phyloP scores from a whole-genome alignment of 257 asterid species.

The Petunia axillaris region DNA sequence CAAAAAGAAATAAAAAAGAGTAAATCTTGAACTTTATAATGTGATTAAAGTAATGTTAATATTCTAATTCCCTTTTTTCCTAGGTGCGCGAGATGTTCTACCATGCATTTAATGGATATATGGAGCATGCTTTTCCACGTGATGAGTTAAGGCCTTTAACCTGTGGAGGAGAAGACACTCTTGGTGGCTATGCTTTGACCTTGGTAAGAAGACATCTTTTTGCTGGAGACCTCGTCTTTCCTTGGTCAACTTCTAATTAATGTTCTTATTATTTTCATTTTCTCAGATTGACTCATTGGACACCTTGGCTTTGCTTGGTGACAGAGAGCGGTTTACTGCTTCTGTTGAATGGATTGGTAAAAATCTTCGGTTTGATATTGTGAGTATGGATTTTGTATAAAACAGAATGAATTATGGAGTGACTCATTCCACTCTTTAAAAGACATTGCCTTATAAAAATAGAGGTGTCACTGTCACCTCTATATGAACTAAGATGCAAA shows the following conservation, averaged over 20 bases:
- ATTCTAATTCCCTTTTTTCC: conserved; percentile 12
- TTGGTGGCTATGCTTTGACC: conserved; percentile 96
- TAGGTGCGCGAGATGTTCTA: conserved; percentile 95
- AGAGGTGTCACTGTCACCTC: background rate
- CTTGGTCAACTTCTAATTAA: conserved; percentile 17
- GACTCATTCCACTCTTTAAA: background rate
- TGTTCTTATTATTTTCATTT: conserved; percentile 26
- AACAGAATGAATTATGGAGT: background rate
- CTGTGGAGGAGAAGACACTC: conserved; percentile 96
- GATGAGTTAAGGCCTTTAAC: conserved; percentile 95
- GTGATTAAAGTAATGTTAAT: conserved; percentile 8
- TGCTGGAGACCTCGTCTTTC: background rate
- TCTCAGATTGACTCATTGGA: conserved; percentile 90
- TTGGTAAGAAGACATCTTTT: conserved; percentile 55
- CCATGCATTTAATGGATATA: conserved; percentile 95
- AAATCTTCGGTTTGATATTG: conserved; percentile 97
- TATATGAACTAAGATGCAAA: background rate
- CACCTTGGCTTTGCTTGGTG: conserved; percentile 96
- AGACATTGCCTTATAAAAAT: conserved; percentile 12
- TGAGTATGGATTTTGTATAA: conserved; percentile 64
- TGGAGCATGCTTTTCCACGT: conserved; percentile 87
- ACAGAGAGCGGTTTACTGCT: conserved; percentile 67
- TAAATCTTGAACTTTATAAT: background rate
- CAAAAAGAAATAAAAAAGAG: background rate
- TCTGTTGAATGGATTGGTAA: conserved; percentile 99